A percentile compares a stretch with the other conserved stretches of the same genome.
phyloP scores from a whole-genome alignment of 495 filamentous ascomycete species.

The Tetracladium marchalianum region DNA sequence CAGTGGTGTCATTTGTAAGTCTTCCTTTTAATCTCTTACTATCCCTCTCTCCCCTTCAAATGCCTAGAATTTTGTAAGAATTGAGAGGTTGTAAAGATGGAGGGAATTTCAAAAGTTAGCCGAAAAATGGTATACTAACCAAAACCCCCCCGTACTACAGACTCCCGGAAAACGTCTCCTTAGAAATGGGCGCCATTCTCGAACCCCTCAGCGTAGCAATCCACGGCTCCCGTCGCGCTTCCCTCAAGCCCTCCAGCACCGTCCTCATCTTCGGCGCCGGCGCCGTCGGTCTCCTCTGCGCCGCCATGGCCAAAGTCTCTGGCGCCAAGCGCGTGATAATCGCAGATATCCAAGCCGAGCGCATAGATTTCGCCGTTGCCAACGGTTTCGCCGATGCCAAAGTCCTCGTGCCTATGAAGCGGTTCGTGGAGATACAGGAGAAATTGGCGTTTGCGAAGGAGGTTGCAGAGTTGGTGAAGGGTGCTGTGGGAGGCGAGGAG shows the following conservation, averaged over 20 bases:
- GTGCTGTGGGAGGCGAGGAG: slow-evolving; percentile 38
- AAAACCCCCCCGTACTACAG: slow-evolving; percentile 29
- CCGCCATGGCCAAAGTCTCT: slow-evolving; percentile 52
- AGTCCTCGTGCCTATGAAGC: slow-evolving; percentile 48
- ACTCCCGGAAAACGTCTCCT: slow-evolving; percentile 51
- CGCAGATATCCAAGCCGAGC: slow-evolving; percentile 67
- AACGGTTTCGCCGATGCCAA: slow-evolving; percentile 58
- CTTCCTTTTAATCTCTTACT: not conserved
- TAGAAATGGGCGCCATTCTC: slow-evolving; percentile 61
- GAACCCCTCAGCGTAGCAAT: slow-evolving; percentile 76
- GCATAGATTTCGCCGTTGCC: slow-evolving; percentile 61
- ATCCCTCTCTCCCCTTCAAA: not conserved
- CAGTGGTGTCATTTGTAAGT: slow-evolving; percentile 52
- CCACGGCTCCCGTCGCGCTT: slow-evolving; percentile 58
- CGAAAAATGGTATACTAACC: not conserved
- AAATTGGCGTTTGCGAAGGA: slow-evolving; percentile 52
- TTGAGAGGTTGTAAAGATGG: not conserved
- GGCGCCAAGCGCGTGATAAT: slow-evolving; percentile 53
- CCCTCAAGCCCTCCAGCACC: slow-evolving; percentile 37
- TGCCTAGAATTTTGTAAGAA: not conserved
- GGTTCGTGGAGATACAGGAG: slow-evolving; percentile 44
- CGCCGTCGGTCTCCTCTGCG: slow-evolving; percentile 67
- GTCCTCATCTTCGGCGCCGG: slow-evolving; percentile 76
- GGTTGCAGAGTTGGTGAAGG: slow-evolving; percentile 42
- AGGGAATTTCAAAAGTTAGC: not conserved